These are phyloP conservation scores for Fomitopsis schrenkii DNA, from an alignment of 1,284 basidiomycete genomes.

Conservation along the genomic window DNA sequence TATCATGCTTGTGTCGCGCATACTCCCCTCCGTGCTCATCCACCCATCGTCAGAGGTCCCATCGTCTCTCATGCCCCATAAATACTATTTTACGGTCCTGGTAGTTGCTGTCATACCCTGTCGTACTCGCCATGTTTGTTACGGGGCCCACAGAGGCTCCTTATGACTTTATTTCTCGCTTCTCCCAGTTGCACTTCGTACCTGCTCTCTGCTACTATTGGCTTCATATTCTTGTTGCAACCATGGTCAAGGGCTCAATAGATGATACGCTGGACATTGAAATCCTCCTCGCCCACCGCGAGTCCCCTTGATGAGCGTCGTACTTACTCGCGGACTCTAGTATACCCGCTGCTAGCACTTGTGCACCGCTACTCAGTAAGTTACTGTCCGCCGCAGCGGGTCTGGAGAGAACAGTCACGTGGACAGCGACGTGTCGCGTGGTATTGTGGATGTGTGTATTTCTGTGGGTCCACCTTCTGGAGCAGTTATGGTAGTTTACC, in stretches of 20 bases:
- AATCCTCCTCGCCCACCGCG: neutral
- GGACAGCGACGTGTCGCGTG: neutral
- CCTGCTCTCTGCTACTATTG: slow-evolving; percentile 1
- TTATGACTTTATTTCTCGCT: slow-evolving; percentile 1
- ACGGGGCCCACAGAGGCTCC: neutral
- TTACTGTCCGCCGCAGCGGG: too few relatives aligned
- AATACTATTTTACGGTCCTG: slow-evolving; percentile 1
- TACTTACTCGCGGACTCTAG: too few relatives aligned
- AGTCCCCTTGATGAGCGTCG: too few relatives aligned
- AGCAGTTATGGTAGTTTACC: slow-evolving; percentile 19
- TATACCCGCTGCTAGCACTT: too few relatives aligned
- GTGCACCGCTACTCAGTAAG: too few relatives aligned
- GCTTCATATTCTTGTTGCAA: neutral
- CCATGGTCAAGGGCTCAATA: neutral
- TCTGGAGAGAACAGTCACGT: neutral
- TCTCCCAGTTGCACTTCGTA: neutral
- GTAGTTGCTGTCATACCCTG: slow-evolving; percentile 7
- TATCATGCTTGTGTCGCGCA: slow-evolving; percentile 23
- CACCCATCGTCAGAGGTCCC: neutral
- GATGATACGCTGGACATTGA: neutral
- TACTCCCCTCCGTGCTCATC: slow-evolving; percentile 5
- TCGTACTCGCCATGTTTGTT: slow-evolving; percentile 8
- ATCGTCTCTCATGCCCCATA: neutral
- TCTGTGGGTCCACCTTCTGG: slow-evolving; percentile 25
- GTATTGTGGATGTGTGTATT: slow-evolving; percentile 19